Evolutionary conservation across 75 land plant genomes (phyloP).

Genomic region (Pinus taeda): DNA sequence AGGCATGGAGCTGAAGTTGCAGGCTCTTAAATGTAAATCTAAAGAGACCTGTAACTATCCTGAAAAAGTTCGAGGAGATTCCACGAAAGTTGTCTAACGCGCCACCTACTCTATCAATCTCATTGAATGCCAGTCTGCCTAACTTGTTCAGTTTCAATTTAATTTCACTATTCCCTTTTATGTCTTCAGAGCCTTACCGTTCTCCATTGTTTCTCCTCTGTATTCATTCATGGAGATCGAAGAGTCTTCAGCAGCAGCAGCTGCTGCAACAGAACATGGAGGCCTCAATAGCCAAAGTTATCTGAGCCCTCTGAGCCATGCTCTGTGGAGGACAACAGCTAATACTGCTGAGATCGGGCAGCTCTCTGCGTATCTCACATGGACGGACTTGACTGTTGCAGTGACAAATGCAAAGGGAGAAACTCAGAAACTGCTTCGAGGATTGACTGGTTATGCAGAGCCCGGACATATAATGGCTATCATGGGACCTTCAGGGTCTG

Average conservation of each 20-base stretch:
- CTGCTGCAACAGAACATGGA: background rate
- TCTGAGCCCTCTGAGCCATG: background rate
- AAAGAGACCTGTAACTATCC: too few relatives aligned
- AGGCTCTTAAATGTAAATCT: too few relatives aligned
- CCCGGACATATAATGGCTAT: constrained; percentile 28
- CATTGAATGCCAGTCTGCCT: too few relatives aligned
- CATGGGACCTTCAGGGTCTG: constrained; percentile 44
- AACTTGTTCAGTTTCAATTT: background rate
- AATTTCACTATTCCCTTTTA: background rate
- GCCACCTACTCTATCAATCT: too few relatives aligned
- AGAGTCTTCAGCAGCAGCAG: background rate
- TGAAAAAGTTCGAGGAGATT: too few relatives aligned
- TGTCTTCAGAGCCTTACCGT: background rate
- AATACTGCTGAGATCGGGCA: background rate
- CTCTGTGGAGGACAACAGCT: constrained; percentile 3
- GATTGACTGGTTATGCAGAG: constrained; percentile 36
- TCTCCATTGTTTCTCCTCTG: background rate
- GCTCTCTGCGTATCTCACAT: constrained; percentile 17
- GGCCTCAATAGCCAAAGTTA: background rate
- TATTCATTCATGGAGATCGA: constrained; percentile 5
- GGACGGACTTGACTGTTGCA: constrained; percentile 28
- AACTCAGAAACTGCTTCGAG: constrained; percentile 11
- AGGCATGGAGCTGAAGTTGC: too few relatives aligned
- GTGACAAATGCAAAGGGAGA: constrained; percentile 7
- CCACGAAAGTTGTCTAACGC: too few relatives aligned